These are phyloP conservation scores for Crassisporium funariophilum DNA, from an alignment of 768 basidiomycete species.

Conservation along the genomic window DNA sequence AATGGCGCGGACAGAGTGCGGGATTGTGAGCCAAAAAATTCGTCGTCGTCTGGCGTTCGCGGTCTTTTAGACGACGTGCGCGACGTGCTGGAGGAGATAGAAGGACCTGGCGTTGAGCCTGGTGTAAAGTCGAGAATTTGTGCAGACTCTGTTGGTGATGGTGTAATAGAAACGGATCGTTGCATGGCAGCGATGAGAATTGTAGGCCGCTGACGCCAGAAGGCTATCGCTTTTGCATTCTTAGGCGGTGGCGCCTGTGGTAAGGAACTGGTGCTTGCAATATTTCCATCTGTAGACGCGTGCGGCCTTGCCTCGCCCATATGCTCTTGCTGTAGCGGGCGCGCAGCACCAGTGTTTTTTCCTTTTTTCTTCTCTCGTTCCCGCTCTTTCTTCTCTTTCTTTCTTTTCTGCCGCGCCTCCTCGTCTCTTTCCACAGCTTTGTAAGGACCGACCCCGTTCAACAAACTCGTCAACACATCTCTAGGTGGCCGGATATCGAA, in stretches of 20 bases:
- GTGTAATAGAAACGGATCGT: conserved; percentile 74
- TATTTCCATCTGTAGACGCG: conserved; percentile 28
- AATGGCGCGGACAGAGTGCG: conserved; percentile 19
- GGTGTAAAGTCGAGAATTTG: conserved; percentile 55
- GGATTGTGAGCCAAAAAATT: conserved; percentile 31
- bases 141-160: conserved; percentile 58
- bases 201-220: conserved; percentile 71
- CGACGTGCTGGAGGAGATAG: conserved; percentile 71
- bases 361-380: conserved; percentile 49
- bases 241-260: conserved; percentile 26
- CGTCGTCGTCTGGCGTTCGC: conserved; percentile 69
- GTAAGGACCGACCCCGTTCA: conserved; percentile 75
- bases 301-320: conserved; percentile 27
- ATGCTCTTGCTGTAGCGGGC: conserved; percentile 35
- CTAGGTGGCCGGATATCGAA: conserved; percentile 69
- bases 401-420: conserved; percentile 54
- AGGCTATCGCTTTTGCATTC: conserved; percentile 46
- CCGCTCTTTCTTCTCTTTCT: conserved; percentile 55
- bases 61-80: conserved; percentile 81
- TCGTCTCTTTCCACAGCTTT: conserved; percentile 64
- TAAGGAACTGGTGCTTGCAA: conserved; percentile 31
- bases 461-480: conserved; percentile 77
- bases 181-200: conserved; percentile 73
- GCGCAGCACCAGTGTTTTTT: conserved; percentile 34
- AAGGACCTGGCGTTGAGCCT: conserved; percentile 74